These are phyloP conservation scores for Phytopythium chamaehyphon DNA, from an alignment of 352 stramenopile genomes.

Conservation along the genomic window DNA sequence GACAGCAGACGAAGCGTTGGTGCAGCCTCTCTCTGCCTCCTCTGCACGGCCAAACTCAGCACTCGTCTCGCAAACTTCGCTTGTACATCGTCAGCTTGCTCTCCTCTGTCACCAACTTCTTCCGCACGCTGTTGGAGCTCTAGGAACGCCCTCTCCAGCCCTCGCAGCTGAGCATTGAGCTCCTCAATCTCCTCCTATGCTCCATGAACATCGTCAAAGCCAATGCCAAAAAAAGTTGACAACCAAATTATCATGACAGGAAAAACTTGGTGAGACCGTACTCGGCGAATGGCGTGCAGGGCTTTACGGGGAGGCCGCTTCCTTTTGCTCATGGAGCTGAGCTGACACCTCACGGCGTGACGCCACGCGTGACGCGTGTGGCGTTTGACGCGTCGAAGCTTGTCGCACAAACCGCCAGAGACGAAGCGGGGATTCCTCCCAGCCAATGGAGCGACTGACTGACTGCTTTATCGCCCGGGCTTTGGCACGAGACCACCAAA, in stretches of 20 bases:
- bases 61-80: conserved; percentile 8
- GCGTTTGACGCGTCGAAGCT: no score
- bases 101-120: conserved; percentile 4
- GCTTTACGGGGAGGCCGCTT: conserved; percentile 5
- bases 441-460: no score
- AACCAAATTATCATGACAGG: no score
- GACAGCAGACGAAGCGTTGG: conserved; percentile 5
- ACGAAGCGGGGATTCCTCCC: no score
- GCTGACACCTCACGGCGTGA: no score
- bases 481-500: conserved; percentile 4
- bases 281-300: conserved; percentile 7
- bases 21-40: conserved; percentile 1
- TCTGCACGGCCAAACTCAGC: conserved; percentile 12
- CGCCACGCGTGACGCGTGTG: no score
- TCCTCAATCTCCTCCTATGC: conserved; percentile 18
- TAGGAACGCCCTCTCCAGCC: conserved; percentile 11
- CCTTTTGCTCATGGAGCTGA: not conserved
- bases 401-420: no score
- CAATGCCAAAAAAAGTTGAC: no score
- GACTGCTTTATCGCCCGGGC: no score
- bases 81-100: conserved; percentile 4
- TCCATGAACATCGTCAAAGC: not conserved
- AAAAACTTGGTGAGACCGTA: no score
- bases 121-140: conserved; percentile 15
- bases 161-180: conserved; percentile 13